Evolutionary conservation across 2,329 filamentous ascomycete genomes (phyloP).

Genomic region (Gnomoniopsis smithogilvyi): DNA sequence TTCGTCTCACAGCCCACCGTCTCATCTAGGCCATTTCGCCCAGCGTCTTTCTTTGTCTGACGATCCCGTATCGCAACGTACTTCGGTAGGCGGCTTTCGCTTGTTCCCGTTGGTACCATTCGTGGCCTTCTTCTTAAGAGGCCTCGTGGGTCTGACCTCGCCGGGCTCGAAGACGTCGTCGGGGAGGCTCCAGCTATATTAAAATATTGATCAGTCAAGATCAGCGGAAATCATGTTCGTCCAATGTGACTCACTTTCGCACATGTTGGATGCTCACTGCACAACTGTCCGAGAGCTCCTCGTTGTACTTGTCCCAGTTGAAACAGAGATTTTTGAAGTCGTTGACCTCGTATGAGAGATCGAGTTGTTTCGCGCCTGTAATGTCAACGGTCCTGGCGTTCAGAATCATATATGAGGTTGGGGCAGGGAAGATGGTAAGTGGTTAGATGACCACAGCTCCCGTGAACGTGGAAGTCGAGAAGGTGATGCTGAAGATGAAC

Average conservation of each 20-base stretch:
- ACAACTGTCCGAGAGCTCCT: constrained; percentile 45
- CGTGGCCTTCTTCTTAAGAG: constrained; percentile 50
- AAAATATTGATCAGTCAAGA: constrained; percentile 16
- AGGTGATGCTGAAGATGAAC: constrained; percentile 25
- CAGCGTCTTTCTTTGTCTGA: constrained; percentile 4
- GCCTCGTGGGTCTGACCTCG: constrained; percentile 65
- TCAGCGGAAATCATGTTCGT: background rate
- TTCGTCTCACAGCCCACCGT: background rate
- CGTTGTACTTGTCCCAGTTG: constrained; percentile 71
- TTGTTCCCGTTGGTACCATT: constrained; percentile 43
- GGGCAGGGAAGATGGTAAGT: background rate
- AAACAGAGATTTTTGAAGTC: constrained; percentile 84
- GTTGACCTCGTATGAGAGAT: constrained; percentile 77
- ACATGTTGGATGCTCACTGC: constrained; percentile 80
- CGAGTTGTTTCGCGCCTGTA: constrained; percentile 65
- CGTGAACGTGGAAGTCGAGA: background rate
- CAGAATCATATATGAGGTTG: constrained; percentile 16
- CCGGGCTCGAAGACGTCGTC: constrained; percentile 83
- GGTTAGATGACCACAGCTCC: background rate
- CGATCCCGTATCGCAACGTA: constrained; percentile 24
- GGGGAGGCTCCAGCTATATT: constrained; percentile 74
- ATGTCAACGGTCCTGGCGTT: constrained; percentile 32
- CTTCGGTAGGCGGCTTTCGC: constrained; percentile 43
- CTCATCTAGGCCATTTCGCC: background rate
- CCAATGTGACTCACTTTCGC: constrained; percentile 64